phyloP scores from a whole-genome alignment of 768 basidiomycete species.

The Russula brevipes region DNA sequence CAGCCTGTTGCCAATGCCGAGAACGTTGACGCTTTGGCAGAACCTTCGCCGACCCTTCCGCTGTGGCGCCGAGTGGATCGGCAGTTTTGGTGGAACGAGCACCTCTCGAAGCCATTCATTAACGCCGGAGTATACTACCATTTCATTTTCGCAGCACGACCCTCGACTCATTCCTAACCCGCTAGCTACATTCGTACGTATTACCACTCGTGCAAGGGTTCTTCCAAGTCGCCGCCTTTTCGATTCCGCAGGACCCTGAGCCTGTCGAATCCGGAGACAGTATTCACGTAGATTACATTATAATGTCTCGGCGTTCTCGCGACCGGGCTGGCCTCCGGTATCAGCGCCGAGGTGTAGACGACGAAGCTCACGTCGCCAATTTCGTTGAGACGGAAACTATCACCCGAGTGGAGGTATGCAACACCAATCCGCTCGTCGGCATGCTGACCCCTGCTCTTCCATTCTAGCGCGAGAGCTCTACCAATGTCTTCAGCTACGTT shows the following conservation, averaged over 20 bases:
- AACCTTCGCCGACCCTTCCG: constrained; percentile 74
- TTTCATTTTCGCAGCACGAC: not conserved
- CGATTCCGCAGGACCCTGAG: constrained; percentile 47
- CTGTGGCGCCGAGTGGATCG: constrained; percentile 88
- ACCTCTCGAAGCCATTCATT: constrained; percentile 75
- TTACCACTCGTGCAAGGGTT: constrained; percentile 93
- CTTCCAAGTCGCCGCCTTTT: constrained; percentile 71
- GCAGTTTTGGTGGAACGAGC: constrained; percentile 97
- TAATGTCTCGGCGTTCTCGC: constrained; percentile 81
- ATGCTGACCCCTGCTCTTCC: not conserved
- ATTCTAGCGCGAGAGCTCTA: constrained; percentile 60
- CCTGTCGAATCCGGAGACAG: constrained; percentile 35
- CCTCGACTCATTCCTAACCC: constrained; percentile 1
- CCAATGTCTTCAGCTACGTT: constrained; percentile 82
- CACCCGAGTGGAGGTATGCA: constrained; percentile 70
- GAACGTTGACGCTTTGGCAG: constrained; percentile 51
- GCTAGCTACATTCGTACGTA: constrained; percentile 77
- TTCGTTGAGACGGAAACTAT: constrained; percentile 95
- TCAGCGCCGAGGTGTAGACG: constrained; percentile 91
- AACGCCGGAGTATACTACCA: constrained; percentile 67
- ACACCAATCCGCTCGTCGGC: not conserved
- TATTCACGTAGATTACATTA: constrained; percentile 62
- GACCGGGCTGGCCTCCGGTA: constrained; percentile 91
- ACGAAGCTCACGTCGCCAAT: constrained; percentile 89
- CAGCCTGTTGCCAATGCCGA: constrained; percentile 31